These are phyloP conservation scores for Pythium dissimile DNA, from an alignment of 352 stramenopile species.

Conservation along the genomic window DNA sequence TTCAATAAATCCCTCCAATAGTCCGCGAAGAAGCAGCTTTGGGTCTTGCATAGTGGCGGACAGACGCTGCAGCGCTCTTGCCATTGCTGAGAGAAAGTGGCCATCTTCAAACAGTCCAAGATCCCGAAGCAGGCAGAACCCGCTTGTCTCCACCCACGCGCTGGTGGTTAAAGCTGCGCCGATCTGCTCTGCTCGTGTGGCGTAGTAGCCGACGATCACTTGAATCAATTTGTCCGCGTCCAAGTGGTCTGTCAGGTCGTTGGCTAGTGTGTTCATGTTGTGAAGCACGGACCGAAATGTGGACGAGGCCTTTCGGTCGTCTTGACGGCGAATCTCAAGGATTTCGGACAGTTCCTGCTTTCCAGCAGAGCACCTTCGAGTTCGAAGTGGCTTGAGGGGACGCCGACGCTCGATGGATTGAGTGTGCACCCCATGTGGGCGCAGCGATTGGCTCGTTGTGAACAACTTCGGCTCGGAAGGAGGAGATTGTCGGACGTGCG, in stretches of 20 bases:
- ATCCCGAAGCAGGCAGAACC: slow-evolving; percentile 50
- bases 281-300: slow-evolving; percentile 9
- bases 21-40: neutral
- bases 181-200: neutral
- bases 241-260: neutral
- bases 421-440: neutral
- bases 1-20: slow-evolving; percentile 1
- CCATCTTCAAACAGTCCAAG: slow-evolving; percentile 53
- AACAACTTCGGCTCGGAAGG: neutral
- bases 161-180: neutral
- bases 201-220: slow-evolving; percentile 4
- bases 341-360: slow-evolving; percentile 2
- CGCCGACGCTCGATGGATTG: neutral
- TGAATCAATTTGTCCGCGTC: neutral
- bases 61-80: slow-evolving; percentile 25
- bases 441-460: slow-evolving; percentile 1
- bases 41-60: neutral
- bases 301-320: neutral
- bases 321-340: neutral
- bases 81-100: slow-evolving; percentile 46
- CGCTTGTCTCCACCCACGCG: neutral
- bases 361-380: neutral
- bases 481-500: too few species aligned
- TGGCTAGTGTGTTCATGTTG: neutral
- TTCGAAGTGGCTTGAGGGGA: neutral